Conservation (phyloP, 2,329 filamentous ascomycete genomes). For the Fusarium pseudonygamai region DNA sequence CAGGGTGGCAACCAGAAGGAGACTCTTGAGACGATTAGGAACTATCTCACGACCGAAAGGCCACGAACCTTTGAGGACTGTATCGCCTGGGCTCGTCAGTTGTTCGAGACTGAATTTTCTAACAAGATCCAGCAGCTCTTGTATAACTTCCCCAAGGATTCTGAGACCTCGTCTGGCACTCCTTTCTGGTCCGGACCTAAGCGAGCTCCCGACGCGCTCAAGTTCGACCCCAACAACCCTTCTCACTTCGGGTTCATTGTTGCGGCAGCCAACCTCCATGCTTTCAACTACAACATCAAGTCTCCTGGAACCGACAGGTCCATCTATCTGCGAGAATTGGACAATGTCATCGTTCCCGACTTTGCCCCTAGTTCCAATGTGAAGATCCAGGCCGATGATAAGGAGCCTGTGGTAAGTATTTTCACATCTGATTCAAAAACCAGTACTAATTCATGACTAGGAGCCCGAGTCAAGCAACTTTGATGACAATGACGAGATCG, state of each 20-base stretch:
- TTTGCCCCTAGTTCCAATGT: conserved; percentile 90
- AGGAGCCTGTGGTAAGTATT: conserved; percentile 76
- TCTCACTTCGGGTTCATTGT: conserved; percentile 91
- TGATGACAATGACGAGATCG: conserved; percentile 80
- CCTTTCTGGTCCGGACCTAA: conserved; percentile 99
- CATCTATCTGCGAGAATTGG: conserved; percentile 81
- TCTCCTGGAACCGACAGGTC: conserved; percentile 74
- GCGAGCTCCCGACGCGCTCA: conserved; percentile 90
- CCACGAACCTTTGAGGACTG: conserved; percentile 95
- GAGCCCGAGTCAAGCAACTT: conserved; percentile 82
- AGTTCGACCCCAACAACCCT: conserved; percentile 84
- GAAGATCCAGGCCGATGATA: conserved; percentile 97
- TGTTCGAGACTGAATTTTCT: conserved; percentile 97
- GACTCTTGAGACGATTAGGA: conserved; percentile 87
- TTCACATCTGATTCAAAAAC: not conserved
- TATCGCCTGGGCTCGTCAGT: conserved; percentile 90
- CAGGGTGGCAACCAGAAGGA: conserved; percentile 95
- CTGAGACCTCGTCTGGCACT: conserved; percentile 85
- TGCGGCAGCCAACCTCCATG: conserved; percentile 89
- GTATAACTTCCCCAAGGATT: conserved; percentile 97
- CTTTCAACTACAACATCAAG: conserved; percentile 98
- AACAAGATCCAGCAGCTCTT: conserved; percentile 95
- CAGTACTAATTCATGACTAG: conserved; percentile 46
- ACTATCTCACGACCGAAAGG: conserved; percentile 91
- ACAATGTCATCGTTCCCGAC: conserved; percentile 94